phyloP scores from a whole-genome alignment of 176 grass and related monocot genomes.

The Lolium rigidum region DNA sequence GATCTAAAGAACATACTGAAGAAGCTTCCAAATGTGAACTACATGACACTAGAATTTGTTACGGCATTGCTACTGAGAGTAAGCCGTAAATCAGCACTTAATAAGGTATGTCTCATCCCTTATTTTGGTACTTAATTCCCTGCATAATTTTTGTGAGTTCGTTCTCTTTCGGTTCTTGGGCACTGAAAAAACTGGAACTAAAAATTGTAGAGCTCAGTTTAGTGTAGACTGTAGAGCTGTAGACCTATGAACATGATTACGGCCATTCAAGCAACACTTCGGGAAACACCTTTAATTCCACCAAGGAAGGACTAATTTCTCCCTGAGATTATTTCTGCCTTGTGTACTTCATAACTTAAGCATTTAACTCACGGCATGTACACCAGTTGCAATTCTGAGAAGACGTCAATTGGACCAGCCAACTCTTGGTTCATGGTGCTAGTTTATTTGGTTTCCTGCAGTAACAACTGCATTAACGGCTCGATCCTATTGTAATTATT shows the following conservation, averaged over 20 bases:
- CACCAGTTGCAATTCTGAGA: neutral
- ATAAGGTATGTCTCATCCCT: conserved; percentile 72
- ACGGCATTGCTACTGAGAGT: conserved; percentile 86
- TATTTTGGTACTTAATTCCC: conserved; percentile 21
- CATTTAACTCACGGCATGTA: conserved; percentile 7
- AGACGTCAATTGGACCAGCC: neutral
- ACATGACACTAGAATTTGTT: conserved; percentile 94
- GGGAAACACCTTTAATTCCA: neutral
- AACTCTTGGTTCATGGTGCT: neutral
- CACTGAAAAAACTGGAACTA: neutral
- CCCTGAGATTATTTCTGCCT: neutral
- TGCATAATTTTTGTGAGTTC: neutral
- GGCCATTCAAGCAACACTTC: neutral
- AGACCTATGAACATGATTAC: neutral
- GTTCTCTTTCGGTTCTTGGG: neutral
- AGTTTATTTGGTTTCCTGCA: neutral
- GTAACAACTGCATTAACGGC: neutral
- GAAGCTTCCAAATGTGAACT: conserved; percentile 97
- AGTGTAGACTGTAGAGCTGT: conserved; percentile 8
- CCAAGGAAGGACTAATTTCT: neutral
- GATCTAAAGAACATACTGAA: conserved; percentile 96
- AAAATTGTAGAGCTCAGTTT: conserved; percentile 28
- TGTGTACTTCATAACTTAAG: neutral
- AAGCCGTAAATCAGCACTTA: conserved; percentile 90
- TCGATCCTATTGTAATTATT: conserved; percentile 21